These are phyloP conservation scores for Musa itinerans DNA, from an alignment of 176 grass and related monocot genomes.

Conservation along the genomic window DNA sequence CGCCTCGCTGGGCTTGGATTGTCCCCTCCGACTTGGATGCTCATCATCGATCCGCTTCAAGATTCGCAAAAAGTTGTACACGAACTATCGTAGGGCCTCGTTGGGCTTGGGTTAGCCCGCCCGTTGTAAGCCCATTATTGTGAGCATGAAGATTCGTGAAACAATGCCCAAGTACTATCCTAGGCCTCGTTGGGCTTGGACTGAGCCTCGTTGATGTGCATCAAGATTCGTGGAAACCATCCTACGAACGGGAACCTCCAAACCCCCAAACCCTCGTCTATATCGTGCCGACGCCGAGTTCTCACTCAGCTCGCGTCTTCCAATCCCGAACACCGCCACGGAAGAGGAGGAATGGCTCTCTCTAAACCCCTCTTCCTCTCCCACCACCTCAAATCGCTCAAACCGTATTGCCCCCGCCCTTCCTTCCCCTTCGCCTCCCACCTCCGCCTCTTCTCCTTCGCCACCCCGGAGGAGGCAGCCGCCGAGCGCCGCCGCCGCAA, in stretches of 20 bases:
- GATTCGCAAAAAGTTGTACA: too few species aligned
- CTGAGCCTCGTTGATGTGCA: not conserved
- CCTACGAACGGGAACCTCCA: not conserved
- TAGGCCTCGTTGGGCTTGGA: too few species aligned
- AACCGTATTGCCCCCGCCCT: constrained; percentile 30
- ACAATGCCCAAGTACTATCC: too few species aligned
- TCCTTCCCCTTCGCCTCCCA: constrained; percentile 32
- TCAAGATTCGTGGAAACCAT: not conserved
- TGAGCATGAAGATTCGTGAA: too few species aligned
- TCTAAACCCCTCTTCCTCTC: constrained; percentile 46
- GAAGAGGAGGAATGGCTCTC: constrained; percentile 41
- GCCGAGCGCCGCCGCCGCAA: constrained; percentile 24
- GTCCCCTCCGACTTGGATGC: too few species aligned
- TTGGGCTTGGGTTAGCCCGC: too few species aligned
- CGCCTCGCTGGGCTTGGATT: too few species aligned
- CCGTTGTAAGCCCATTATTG: too few species aligned
- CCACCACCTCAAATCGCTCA: constrained; percentile 44
- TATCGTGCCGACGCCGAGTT: too few species aligned
- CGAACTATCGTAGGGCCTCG: too few species aligned
- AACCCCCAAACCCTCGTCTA: not conserved
- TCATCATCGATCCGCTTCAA: too few species aligned
- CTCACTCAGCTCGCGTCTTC: too few species aligned
- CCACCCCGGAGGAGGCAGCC: constrained; percentile 25
- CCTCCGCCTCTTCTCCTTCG: constrained; percentile 33
- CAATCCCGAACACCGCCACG: not conserved